Conservation (phyloP, 768 basidiomycete species). For the Aureoboletus auriporus region DNA sequence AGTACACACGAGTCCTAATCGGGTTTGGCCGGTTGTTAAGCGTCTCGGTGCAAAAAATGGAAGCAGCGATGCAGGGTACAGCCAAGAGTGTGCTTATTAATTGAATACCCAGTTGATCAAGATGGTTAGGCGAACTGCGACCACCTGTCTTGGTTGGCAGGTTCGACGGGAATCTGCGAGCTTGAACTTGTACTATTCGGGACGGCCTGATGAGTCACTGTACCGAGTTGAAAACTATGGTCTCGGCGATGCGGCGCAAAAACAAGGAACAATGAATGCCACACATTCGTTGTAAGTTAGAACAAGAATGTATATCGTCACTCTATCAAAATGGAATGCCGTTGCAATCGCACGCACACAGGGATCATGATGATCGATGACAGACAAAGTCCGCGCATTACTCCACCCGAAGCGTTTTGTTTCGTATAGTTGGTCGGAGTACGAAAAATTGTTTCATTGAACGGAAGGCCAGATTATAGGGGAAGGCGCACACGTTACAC, state of each 20-base stretch:
- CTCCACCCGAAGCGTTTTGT: not conserved
- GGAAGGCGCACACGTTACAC: not conserved
- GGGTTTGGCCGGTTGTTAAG: slow-evolving; percentile 15
- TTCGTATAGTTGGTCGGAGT: slow-evolving; percentile 8
- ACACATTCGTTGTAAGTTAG: not conserved
- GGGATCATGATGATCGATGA: not conserved
- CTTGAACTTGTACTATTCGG: slow-evolving; percentile 9
- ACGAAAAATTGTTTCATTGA: slow-evolving; percentile 14
- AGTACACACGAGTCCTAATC: slow-evolving; percentile 8
- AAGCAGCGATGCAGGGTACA: slow-evolving; percentile 11
- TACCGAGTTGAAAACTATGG: slow-evolving; percentile 1
- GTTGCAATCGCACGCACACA: slow-evolving; percentile 1
- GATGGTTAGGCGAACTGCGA: slow-evolving; percentile 15
- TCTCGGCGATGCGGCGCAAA: slow-evolving; percentile 7
- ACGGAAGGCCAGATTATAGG: not conserved
- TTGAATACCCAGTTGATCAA: slow-evolving; percentile 8
- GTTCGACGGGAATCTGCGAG: slow-evolving; percentile 22
- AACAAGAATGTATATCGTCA: slow-evolving; percentile 11
- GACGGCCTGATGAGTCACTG: slow-evolving; percentile 3
- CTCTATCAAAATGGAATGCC: slow-evolving; percentile 8
- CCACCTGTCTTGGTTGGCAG: slow-evolving; percentile 11
- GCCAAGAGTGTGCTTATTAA: slow-evolving; percentile 19
- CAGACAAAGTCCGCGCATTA: slow-evolving; percentile 13
- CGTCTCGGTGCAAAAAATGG: slow-evolving; percentile 28
- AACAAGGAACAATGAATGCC: slow-evolving; percentile 8